Conservation (phyloP, 768 basidiomycete genomes). For the Leccinum broughii region DNA sequence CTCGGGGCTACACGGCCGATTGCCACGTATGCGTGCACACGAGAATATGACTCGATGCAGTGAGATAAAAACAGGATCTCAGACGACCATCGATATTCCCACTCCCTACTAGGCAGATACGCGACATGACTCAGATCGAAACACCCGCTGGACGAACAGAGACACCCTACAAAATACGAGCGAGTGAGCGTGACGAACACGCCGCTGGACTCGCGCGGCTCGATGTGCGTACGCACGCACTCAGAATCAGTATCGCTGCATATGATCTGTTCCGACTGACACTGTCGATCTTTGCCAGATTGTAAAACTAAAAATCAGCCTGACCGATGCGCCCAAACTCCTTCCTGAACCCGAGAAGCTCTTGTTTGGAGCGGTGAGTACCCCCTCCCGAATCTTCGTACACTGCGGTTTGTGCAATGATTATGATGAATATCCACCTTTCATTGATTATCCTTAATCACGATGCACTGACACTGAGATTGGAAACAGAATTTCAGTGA, state of each 20-base stretch:
- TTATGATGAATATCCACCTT: neutral
- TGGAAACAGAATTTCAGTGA: conserved; percentile 39
- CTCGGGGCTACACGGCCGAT: neutral
- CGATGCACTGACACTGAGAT: neutral
- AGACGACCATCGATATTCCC: neutral
- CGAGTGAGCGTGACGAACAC: neutral
- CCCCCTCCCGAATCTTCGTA: neutral
- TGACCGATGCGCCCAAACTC: conserved; percentile 48
- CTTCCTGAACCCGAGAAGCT: conserved; percentile 50
- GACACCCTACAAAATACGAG: neutral
- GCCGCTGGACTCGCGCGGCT: conserved; percentile 9
- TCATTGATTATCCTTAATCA: neutral
- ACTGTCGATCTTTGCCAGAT: conserved; percentile 38
- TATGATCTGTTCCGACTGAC: neutral
- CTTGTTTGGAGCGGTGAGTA: conserved; percentile 56
- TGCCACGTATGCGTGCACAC: neutral
- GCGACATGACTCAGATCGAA: conserved; percentile 6
- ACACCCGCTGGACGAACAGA: neutral
- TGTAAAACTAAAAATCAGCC: conserved; percentile 51
- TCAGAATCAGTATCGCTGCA: neutral
- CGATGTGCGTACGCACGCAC: conserved; percentile 18
- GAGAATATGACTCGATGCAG: neutral
- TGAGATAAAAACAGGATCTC: neutral
- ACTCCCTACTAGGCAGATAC: neutral
- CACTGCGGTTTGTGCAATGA: neutral